phyloP scores from a whole-genome alignment of 768 basidiomycete species.

The Lyophyllum semitale region DNA sequence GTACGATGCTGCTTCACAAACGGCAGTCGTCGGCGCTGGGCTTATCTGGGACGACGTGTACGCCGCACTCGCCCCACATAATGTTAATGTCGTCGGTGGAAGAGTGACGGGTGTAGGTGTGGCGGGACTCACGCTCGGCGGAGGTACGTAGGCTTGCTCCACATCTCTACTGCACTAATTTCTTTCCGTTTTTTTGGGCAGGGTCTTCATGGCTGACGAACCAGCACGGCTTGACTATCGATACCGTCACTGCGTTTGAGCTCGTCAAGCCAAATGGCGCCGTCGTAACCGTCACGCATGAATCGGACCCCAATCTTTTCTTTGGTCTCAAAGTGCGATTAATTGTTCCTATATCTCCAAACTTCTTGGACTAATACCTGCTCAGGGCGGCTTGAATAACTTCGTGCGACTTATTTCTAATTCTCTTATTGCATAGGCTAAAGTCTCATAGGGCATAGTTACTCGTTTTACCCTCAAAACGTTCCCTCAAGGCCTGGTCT shows the following conservation, averaged over 20 bases:
- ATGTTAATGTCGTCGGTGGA: conserved; percentile 60
- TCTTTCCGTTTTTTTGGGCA: conserved; percentile 25
- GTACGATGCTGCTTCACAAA: conserved; percentile 41
- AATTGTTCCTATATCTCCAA: neutral
- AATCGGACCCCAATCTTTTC: conserved; percentile 39
- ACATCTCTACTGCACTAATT: conserved; percentile 31
- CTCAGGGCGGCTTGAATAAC: conserved; percentile 64
- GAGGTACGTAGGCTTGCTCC: conserved; percentile 45
- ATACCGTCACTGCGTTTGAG: conserved; percentile 56
- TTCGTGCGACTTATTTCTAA: conserved; percentile 33
- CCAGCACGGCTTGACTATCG: conserved; percentile 59
- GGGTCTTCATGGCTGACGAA: conserved; percentile 70
- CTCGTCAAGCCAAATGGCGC: conserved; percentile 58
- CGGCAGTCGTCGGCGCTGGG: conserved; percentile 43
- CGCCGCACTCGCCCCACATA: conserved; percentile 45
- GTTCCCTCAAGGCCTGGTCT: conserved; percentile 56
- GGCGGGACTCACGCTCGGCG: conserved; percentile 59
- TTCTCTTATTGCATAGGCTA: neutral
- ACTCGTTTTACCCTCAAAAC: conserved; percentile 58
- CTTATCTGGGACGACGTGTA: conserved; percentile 71
- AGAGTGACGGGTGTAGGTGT: conserved; percentile 61
- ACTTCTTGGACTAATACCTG: neutral
- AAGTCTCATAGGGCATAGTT: conserved; percentile 48
- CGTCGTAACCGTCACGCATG: conserved; percentile 34
- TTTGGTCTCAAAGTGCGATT: conserved; percentile 39